Conservation (phyloP, 257 asterid genomes). For the Penstemon newberryi region DNA sequence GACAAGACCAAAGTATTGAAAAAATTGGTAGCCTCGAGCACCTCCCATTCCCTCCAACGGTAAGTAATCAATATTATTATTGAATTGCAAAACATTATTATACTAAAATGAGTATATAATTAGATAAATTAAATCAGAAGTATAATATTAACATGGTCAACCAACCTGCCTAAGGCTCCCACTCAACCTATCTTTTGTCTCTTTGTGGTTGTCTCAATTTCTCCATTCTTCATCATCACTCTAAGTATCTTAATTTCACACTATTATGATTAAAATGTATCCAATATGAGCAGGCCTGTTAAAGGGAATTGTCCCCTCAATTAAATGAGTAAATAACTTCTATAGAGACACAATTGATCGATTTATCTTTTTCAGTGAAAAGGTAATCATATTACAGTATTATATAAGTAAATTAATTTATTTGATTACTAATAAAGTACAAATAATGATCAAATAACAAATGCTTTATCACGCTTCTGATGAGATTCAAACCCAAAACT, state of each 20-base stretch:
- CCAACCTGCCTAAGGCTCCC: constrained; percentile 37
- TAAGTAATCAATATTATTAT: constrained; percentile 28
- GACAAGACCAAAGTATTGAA: background rate
- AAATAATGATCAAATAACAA: too few species aligned
- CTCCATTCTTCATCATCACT: constrained; percentile 37
- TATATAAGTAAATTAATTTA: background rate
- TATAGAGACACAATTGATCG: background rate
- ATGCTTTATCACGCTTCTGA: too few species aligned
- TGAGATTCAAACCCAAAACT: too few species aligned
- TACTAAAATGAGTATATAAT: background rate
- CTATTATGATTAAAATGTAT: background rate
- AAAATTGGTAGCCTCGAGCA: constrained; percentile 43
- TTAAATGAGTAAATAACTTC: background rate
- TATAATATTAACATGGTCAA: constrained; percentile 10
- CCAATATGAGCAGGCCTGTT: too few species aligned
- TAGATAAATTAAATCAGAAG: background rate
- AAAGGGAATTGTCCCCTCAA: background rate
- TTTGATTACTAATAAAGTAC: too few species aligned
- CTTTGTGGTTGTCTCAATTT: constrained; percentile 38
- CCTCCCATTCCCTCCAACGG: constrained; percentile 53
- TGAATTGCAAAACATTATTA: constrained; percentile 19
- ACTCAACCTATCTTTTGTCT: constrained; percentile 42
- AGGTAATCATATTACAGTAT: background rate
- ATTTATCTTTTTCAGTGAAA: background rate
- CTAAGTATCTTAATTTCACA: constrained; percentile 10